These are phyloP conservation scores for Heritiera fomes DNA, from an alignment of 345 rosid genomes.

Conservation along the genomic window DNA sequence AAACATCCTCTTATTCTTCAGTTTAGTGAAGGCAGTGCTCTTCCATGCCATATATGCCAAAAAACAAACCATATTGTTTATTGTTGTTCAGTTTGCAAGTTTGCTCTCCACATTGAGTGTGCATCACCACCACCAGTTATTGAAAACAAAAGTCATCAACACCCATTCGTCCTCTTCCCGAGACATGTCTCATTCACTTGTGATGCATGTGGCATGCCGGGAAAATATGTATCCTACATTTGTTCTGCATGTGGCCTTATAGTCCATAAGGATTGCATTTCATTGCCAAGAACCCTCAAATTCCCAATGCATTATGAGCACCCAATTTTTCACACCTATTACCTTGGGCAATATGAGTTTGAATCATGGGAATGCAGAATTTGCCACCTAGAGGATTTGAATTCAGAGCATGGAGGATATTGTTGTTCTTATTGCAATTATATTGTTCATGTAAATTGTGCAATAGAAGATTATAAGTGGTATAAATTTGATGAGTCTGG, in stretches of 20 bases:
- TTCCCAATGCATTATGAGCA: too few species aligned
- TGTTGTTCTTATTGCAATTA: slow-evolving; percentile 19
- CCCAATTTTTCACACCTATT: too few species aligned
- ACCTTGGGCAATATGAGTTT: too few species aligned
- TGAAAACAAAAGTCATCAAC: neutral
- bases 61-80: neutral
- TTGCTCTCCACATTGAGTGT: neutral
- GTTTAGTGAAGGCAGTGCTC: neutral
- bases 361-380: neutral
- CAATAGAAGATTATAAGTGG: slow-evolving; percentile 20
- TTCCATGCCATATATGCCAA: neutral
- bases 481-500: slow-evolving; percentile 13
- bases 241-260: neutral
- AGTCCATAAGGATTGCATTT: neutral
- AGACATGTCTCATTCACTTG: neutral
- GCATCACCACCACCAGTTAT: neutral
- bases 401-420: neutral
- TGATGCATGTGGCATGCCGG: neutral
- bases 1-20: neutral
- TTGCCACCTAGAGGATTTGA: neutral
- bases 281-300: neutral
- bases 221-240: neutral
- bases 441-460: slow-evolving; percentile 27
- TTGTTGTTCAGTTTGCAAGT: neutral
- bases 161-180: neutral